Base-by-base conservation (phyloP, 257 asterid species). In the Verbascum thapsus region DNA sequence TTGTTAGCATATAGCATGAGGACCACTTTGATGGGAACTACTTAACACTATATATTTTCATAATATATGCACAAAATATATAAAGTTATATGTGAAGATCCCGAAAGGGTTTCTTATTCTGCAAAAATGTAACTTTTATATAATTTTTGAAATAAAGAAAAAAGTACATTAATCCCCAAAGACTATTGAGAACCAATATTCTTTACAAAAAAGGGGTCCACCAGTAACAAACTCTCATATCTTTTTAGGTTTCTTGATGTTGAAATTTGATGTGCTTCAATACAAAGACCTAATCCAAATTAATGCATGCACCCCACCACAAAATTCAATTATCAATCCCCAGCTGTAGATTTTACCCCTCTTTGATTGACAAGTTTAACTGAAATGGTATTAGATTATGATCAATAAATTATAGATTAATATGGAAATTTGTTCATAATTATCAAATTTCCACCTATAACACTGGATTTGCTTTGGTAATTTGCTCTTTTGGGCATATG, bases 251-350 rank as follows among this genome's bases (percentile, higher is more conserved):
- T 53, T 61, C 12, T 26, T 75, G 76, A 79, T 69, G 81, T 75
- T 68, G 76, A 79, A 45, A 60, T 57, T 68, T 71, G 22, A 42
- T 26, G 73, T 69, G 35, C 70, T 64, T 71, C 62, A 79, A 76
- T 76, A 76, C 80, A 73, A 50, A 53, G 13, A 78, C 76, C 84
- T 68, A 78, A 78, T 73, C 66, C 51, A 2, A 37, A 78, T 70
- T 48, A 32, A 59, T 66, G 72, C 56, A 48, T 3, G n/a, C 58
- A 26, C 32, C 32, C 32, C 5, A 26, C 35, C 45, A 66, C 64
- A 39, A 70, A 19, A 48, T 72, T 64, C 66, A 50, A 53, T 63
- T 53, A 48, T 43, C 52, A 66, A 66, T 34, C 23, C 23, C 62
- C 38, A 58, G 62, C 50, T 18, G 6, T 41, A 20, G 16, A 53